Conservation (phyloP, 2,329 filamentous ascomycete genomes). For the Exophiala aquamarina region DNA sequence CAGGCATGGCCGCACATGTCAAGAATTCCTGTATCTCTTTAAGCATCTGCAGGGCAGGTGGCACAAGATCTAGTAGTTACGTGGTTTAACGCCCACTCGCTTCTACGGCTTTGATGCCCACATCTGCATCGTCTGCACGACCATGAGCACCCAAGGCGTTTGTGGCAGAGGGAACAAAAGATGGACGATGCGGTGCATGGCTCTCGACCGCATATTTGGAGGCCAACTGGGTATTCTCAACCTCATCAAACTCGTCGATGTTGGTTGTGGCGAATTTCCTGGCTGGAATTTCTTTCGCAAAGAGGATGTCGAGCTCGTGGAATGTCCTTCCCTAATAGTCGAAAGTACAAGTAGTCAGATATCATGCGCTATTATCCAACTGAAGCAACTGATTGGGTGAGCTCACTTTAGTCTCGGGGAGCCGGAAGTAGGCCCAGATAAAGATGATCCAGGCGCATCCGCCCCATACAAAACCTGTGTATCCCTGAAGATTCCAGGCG, state of each 20-base stretch:
- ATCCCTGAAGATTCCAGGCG: slow-evolving; percentile 32
- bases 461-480: slow-evolving; percentile 35
- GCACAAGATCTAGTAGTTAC: too few relatives aligned
- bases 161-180: slow-evolving; percentile 13
- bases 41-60: too few relatives aligned
- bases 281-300: slow-evolving; percentile 18
- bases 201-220: slow-evolving; percentile 8
- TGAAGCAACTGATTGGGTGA: too few relatives aligned
- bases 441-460: slow-evolving; percentile 28
- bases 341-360: too few relatives aligned
- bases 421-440: slow-evolving; percentile 31
- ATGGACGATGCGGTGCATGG: slow-evolving; percentile 5
- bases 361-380: too few relatives aligned
- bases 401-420: slow-evolving; percentile 33
- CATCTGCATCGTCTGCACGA: too few relatives aligned
- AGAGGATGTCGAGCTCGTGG: slow-evolving; percentile 21
- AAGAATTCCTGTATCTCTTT: too few relatives aligned
- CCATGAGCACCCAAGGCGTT: slow-evolving; percentile 11
- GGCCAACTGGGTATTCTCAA: slow-evolving; percentile 14
- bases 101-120: too few relatives aligned
- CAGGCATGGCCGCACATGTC: too few relatives aligned
- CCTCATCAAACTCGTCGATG: slow-evolving; percentile 19
- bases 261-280: slow-evolving; percentile 19
- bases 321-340: not conserved
- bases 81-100: too few relatives aligned